Evolutionary conservation across 129 eudicot genomes (phyloP), one percentile per base, ranked within the genome.

Genomic region (Chrysanthemum seticuspe): DNA sequence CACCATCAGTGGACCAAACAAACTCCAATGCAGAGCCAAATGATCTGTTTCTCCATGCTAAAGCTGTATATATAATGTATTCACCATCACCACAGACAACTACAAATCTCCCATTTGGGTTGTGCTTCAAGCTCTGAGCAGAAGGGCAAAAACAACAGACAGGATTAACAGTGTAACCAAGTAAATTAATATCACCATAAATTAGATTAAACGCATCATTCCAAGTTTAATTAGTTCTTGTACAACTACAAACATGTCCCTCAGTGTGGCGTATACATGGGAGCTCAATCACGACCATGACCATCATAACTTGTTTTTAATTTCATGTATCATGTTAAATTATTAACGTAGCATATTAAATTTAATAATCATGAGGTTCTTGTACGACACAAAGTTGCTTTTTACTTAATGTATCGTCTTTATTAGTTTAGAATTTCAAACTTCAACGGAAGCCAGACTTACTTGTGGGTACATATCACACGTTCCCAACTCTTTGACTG

Each of bases 1-100:
- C 97, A 62, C 98, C 98, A 44, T 94, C 98, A 53, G 97, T 74
- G 29, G 98, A 94, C 97, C 97, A 94, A 66, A 86, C 98, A 73
- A 94, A 82, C 80, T 94, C 98, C 93, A 94, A 73, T 53, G 97
- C 98, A 61, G 98, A 87, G 54, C 98, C 98, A 81, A 87, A 94
- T 40, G 98, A 94, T 86, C 97, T 87, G 79, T 94, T 94, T 79
- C 97, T 94, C 98, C 98, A 94, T 52, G 98, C 98, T 83, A 94
- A 81, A 77, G 98, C 96, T 53, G 98, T 94, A 68, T 94, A 94
- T 73, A 90, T 94, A 59, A 90, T 90, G 83, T 90, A 94, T 69
- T 94, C 98, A 77, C 98, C 98, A 80, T 94, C 98, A 61, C 98
- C 98, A 64, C 97, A 90, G 52, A 88, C 98, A 59, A 94, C 98